phyloP scores from a whole-genome alignment of 192 early-diverging fungal species.

The Coemansia sp. region DNA sequence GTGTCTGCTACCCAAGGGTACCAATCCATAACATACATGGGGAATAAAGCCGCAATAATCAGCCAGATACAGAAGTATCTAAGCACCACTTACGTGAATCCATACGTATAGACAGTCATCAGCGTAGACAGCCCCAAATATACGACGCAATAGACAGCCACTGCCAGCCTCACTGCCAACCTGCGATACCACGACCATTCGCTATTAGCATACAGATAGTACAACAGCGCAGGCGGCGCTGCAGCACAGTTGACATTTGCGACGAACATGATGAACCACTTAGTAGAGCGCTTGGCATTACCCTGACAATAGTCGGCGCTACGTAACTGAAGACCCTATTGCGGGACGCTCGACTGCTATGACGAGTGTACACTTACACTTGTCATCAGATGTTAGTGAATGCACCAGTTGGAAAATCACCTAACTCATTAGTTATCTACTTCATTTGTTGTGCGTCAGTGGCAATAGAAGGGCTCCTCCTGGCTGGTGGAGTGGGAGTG shows the following conservation, averaged over 20 bases:
- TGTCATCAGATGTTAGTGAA: no score
- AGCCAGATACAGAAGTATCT: constrained; percentile 44
- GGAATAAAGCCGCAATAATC: constrained; percentile 15
- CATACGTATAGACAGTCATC: constrained; percentile 48
- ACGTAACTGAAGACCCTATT: no score
- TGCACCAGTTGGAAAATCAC: no score
- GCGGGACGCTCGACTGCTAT: no score
- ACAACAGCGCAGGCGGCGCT: constrained; percentile 34
- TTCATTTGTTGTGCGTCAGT: no score
- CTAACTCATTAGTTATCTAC: no score
- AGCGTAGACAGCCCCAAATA: constrained; percentile 23
- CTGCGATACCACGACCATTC: constrained; percentile 26
- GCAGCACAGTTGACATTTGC: not conserved
- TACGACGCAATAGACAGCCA: constrained; percentile 23
- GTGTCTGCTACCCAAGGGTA: not conserved
- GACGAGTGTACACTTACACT: no score
- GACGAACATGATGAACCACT: no score
- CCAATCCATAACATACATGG: constrained; percentile 46
- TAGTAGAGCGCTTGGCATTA: no score
- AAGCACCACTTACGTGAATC: constrained; percentile 22
- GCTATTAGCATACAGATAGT: constrained; percentile 6
- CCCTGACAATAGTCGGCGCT: no score
- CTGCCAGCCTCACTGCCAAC: constrained; percentile 11
- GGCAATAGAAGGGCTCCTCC: no score
- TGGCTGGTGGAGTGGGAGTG: no score